Base-by-base conservation (phyloP, 129 eudicot genomes). In the Flaveria robusta region DNA sequence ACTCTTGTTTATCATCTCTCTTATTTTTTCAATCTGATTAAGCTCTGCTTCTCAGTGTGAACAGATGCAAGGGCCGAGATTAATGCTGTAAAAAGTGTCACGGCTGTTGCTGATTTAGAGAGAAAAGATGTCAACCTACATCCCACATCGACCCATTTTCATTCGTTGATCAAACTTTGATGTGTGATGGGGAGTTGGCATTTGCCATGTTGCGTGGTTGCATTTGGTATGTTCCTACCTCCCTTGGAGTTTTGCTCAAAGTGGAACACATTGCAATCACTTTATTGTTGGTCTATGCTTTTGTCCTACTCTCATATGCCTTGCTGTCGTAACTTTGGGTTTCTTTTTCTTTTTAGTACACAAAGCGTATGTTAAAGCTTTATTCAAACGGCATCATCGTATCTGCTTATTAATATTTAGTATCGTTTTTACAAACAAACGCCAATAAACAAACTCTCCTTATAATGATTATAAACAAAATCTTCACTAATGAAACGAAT, bases 21-120 rank as follows among this genome's bases (percentile, higher is more conserved):
- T 31, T 51, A 55, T 39, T 7, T 9, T 6, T 3, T 74, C 11
- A 41, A 34, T 39, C 37, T 52, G 56, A 64, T 31, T 52, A 71
- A 56, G 11, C n/a, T 62, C 62, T 63, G 72, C 54, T 19, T 50
- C 66, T 75, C 92, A 93, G 98, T 41, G 98, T 93, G 62, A 93
- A 87, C 67, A 85, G 97, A 68, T 93, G 97, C 87, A 93, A 93
- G 77, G 90, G 98, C 98, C 22, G 98, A 93, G 85, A 88, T 93
- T 79, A n/a, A n/a, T n/a, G 98, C 98, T 14, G 98, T 93, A 16
- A 93, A 88, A 76, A 93, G 87, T 43, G 98, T 93, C 70, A 81
- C 91, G 81, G 96, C 98, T 9, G 97, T 93, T 82, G 98, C 98
- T 18, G 98, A 93, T 86, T 76, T 93, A 59, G 97, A 90, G 70